Conservation (phyloP, 2,329 filamentous ascomycete genomes). For the Neospermospora avenae region DNA sequence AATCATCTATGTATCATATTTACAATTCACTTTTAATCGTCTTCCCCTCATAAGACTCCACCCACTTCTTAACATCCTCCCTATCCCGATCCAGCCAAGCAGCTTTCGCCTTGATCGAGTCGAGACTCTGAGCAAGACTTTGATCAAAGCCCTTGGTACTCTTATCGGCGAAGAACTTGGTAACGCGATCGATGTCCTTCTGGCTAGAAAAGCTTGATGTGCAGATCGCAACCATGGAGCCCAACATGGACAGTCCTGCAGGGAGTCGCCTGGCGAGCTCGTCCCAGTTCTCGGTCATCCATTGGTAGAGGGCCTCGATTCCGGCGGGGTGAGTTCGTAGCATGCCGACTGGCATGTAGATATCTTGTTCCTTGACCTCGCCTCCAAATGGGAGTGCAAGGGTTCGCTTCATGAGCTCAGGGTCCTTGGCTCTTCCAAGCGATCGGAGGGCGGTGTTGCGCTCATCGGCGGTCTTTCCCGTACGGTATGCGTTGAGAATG, state of each 20-base stretch:
- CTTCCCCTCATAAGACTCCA: conserved; percentile 52
- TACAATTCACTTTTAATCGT: conserved; percentile 34
- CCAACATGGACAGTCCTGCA: conserved; percentile 82
- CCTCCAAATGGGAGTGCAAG: conserved; percentile 71
- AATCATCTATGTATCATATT: neutral
- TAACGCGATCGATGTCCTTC: conserved; percentile 71
- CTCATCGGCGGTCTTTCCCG: conserved; percentile 76
- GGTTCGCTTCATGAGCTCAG: conserved; percentile 77
- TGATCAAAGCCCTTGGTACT: conserved; percentile 87
- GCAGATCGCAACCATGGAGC: conserved; percentile 77
- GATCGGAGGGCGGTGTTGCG: conserved; percentile 86
- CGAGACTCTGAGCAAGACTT: conserved; percentile 83
- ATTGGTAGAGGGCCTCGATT: conserved; percentile 75
- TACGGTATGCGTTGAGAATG: conserved; percentile 71
- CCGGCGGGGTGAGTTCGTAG: conserved; percentile 75
- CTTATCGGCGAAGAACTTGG: conserved; percentile 77
- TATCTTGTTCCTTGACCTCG: conserved; percentile 90
- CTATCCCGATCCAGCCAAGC: conserved; percentile 76
- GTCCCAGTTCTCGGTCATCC: conserved; percentile 89
- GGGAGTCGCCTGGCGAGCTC: conserved; percentile 75
- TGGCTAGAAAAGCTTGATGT: conserved; percentile 76
- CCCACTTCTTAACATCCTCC: conserved; percentile 71
- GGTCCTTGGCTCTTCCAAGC: conserved; percentile 74
- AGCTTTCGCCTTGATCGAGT: conserved; percentile 80
- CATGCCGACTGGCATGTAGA: conserved; percentile 82